phyloP scores from a whole-genome alignment of 208 protist genomes.

The Crithidia fasciculata region DNA sequence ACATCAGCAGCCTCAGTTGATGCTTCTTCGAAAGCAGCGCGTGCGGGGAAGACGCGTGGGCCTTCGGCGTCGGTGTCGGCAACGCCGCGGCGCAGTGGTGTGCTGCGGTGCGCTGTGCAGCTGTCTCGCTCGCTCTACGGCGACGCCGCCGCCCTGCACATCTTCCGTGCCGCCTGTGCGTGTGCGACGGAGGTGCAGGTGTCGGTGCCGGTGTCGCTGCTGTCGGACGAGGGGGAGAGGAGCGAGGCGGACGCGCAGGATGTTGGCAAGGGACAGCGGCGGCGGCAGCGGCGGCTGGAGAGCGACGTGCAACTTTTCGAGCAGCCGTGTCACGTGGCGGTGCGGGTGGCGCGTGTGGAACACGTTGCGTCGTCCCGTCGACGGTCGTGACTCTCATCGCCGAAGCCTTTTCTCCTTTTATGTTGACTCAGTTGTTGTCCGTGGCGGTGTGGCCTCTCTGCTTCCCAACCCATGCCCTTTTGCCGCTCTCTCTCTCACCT shows the following conservation, averaged over 20 bases:
- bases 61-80: not conserved
- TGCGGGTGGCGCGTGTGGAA: constrained; percentile 31
- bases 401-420: not conserved
- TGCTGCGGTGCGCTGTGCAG: constrained; percentile 36
- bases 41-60: not conserved
- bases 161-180: constrained; percentile 37
- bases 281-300: not conserved
- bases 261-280: not conserved
- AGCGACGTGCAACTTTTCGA: not conserved
- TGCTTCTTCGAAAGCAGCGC: too few relatives aligned
- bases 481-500: not conserved
- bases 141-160: constrained; percentile 25
- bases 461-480: not conserved
- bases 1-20: not conserved
- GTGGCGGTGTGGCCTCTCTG: too few relatives aligned
- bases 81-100: constrained; percentile 21
- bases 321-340: constrained; percentile 24
- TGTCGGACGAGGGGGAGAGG: not conserved
- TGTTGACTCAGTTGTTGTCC: not conserved
- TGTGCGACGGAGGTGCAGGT: constrained; percentile 20
- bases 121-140: constrained; percentile 35
- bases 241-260: not conserved
- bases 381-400: not conserved
- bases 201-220: constrained; percentile 10
- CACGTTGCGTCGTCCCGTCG: constrained; percentile 25